Base-by-base conservation (phyloP, 805 yeast species). In the Nakazawaea molendinolei region DNA sequence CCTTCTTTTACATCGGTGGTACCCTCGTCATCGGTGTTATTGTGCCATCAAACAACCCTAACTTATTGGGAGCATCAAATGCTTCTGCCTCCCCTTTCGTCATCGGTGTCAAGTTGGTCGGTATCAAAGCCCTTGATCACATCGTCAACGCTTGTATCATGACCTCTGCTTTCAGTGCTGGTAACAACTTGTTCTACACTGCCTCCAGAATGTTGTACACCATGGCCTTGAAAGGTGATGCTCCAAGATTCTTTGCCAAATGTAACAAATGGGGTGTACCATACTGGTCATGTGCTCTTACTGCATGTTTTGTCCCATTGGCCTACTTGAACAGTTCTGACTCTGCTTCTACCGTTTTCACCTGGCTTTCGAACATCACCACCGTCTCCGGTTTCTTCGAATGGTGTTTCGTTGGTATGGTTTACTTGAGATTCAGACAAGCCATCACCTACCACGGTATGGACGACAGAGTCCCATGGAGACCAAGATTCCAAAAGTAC, bases 51-150 rank as follows among this genome's bases (percentile, higher is more conserved):
- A 31, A 6, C 22, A 31, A 31, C 17, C 32, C 39, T 6, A 52
- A 50, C 48, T 36, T 36, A 18, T 21, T 36, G 27, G 26, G 26
- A 15, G 39, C 73, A 66, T 41, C 63, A 4, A 70, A 72, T 40
- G 78, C 72, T 31, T 56, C 71, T 19, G 76, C 81, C 1, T 79
- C 86, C n/a, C 86, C 86, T 21, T 79, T 72, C 47, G 83, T 79
- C 38, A 67, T 79, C 51, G 82, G 85, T 23, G 63, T 76, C 37
- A 54, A 65, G 21, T 59, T 59, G 41, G 71, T 66, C 5, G 71
- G 69, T 35, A 67, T 58, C 56, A 65, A 61, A 39, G 76, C 71
- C 19, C 63, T 77, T 29, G 85, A 85, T 19, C 72, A 75, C 38
- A 65, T 79, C 42, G 69, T 79, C 53, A 74, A 74, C 52, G 79